Conservation (phyloP, 371 early-diverging fungal species). For the Saksenaea oblongispora region DNA sequence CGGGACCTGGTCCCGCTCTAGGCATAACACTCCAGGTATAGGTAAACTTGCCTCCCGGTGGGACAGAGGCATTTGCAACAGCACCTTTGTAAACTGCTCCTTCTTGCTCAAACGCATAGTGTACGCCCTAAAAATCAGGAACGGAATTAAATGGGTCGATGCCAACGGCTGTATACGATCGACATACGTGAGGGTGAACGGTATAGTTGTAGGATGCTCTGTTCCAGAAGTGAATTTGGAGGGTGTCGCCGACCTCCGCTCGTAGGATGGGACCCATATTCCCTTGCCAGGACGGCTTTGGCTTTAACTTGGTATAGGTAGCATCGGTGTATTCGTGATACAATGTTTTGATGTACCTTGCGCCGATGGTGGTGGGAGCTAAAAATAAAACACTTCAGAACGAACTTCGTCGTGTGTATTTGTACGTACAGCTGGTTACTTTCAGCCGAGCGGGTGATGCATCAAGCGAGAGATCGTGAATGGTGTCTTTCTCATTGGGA, state of each 20-base stretch:
- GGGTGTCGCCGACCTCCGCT: constrained; percentile 52
- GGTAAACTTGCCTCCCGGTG: constrained; percentile 36
- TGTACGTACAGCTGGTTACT: constrained; percentile 15
- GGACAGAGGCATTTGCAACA: constrained; percentile 24
- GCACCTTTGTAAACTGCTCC: constrained; percentile 49
- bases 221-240: constrained; percentile 48
- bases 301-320: constrained; percentile 23
- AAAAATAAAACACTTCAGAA: not conserved
- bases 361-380: constrained; percentile 35
- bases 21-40: constrained; percentile 51
- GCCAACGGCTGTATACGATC: not conserved
- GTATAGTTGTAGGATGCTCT: constrained; percentile 36
- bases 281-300: constrained; percentile 42
- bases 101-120: constrained; percentile 53
- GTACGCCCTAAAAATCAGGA: constrained; percentile 35
- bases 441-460: constrained; percentile 19
- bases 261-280: constrained; percentile 52
- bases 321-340: constrained; percentile 53
- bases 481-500: constrained; percentile 13
- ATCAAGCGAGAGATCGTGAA: constrained; percentile 11
- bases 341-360: constrained; percentile 46
- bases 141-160: not conserved
- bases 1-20: constrained; percentile 48
- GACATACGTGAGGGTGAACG: constrained; percentile 52
- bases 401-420: not conserved